These are phyloP conservation scores for Lachancea fermentati DNA, from an alignment of 805 yeast genomes.

Conservation along the genomic window DNA sequence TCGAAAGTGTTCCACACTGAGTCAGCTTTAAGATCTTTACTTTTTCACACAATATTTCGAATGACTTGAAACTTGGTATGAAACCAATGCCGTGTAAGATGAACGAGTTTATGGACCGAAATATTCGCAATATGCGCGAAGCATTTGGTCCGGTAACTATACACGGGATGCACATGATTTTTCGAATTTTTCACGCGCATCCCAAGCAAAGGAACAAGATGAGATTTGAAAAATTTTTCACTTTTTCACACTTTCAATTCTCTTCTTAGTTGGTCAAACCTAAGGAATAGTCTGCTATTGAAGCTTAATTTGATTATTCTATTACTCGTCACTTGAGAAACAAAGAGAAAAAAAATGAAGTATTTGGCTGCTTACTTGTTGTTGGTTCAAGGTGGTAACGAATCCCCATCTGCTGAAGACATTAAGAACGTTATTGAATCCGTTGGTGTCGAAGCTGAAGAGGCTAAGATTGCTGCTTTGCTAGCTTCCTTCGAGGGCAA, in stretches of 20 bases:
- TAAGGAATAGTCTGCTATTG: constrained; percentile 38
- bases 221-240: constrained; percentile 7
- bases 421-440: constrained; percentile 65
- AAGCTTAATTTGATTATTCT: constrained; percentile 36
- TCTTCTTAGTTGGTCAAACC: constrained; percentile 9
- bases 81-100: not conserved
- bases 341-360: constrained; percentile 47
- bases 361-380: constrained; percentile 92
- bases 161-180: not conserved
- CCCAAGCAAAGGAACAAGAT: not conserved
- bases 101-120: not conserved
- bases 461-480: constrained; percentile 64
- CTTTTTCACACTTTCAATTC: constrained; percentile 2
- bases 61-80: no score
- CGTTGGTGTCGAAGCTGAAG: constrained; percentile 78
- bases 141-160: not conserved
- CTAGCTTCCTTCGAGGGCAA: constrained; percentile 76
- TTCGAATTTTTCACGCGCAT: not conserved
- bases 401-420: constrained; percentile 75
- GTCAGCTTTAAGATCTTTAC: not conserved
- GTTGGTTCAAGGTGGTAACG: constrained; percentile 82
- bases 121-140: not conserved
- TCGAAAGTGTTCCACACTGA: no score
- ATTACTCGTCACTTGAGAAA: constrained; percentile 10
- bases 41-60: not conserved